phyloP scores from a whole-genome alignment of 805 yeast species.

The Nakazawaea laoshanensis region DNA sequence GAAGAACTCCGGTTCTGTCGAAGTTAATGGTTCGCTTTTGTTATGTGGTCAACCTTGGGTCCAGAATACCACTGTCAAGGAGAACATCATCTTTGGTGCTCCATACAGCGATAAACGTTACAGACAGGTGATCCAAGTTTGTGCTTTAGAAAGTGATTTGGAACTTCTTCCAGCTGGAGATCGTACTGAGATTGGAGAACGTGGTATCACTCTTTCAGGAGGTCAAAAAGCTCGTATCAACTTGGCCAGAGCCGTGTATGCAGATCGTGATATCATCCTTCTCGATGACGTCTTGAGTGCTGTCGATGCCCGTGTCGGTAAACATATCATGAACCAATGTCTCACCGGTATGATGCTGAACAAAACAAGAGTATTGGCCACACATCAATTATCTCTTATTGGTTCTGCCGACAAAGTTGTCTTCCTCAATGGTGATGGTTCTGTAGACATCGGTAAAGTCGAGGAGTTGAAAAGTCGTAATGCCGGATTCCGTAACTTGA shows the following conservation, averaged over 20 bases:
- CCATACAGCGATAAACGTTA: conserved; percentile 45
- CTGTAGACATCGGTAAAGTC: conserved; percentile 45
- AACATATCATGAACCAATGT: conserved; percentile 59
- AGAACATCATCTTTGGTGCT: conserved; percentile 64
- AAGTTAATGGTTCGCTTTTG: conserved; percentile 42
- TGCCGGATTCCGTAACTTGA: conserved; percentile 34
- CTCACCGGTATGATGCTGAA: conserved; percentile 40
- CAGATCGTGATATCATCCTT: conserved; percentile 55
- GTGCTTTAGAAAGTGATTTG: conserved; percentile 62
- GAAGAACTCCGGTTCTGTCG: conserved; percentile 40
- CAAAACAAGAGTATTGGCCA: conserved; percentile 61
- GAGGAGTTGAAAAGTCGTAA: conserved; percentile 37
- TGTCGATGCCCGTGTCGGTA: conserved; percentile 76
- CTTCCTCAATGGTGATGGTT: conserved; percentile 50
- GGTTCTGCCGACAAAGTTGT: conserved; percentile 57
- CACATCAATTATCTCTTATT: conserved; percentile 64
- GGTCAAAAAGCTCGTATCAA: conserved; percentile 82
- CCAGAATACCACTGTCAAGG: conserved; percentile 70
- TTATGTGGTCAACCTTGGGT: conserved; percentile 72
- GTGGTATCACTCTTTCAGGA: conserved; percentile 82
- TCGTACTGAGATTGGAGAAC: conserved; percentile 72
- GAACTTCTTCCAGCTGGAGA: conserved; percentile 68
- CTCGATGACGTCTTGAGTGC: conserved; percentile 76
- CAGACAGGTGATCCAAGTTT: conserved; percentile 46
- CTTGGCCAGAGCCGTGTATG: conserved; percentile 71